phyloP scores from a whole-genome alignment of 805 yeast species.

The Candida tibetensis region DNA sequence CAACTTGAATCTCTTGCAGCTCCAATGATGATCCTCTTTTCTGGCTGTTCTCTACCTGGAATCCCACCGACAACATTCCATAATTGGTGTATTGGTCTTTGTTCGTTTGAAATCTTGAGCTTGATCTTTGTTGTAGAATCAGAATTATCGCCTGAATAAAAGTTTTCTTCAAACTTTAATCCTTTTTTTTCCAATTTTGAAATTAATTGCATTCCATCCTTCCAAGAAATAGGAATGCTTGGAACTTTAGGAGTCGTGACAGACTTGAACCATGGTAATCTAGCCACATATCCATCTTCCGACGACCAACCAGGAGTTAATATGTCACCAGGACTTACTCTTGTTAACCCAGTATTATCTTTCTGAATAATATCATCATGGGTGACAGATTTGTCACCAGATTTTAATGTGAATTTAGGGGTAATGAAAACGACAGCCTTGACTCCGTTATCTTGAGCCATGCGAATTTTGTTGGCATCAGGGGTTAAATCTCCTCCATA shows the following conservation, averaged over 20 bases:
- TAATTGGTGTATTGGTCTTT: slow-evolving; percentile 56
- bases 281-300: slow-evolving; percentile 35
- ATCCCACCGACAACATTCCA: slow-evolving; percentile 81
- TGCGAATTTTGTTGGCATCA: slow-evolving; percentile 34
- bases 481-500: slow-evolving; percentile 46
- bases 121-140: slow-evolving; percentile 17
- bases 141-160: slow-evolving; percentile 24
- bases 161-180: slow-evolving; percentile 25
- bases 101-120: slow-evolving; percentile 35
- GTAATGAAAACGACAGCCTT: slow-evolving; percentile 67
- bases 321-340: slow-evolving; percentile 72
- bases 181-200: slow-evolving; percentile 25
- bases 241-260: slow-evolving; percentile 67
- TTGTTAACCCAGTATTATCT: slow-evolving; percentile 56
- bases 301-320: slow-evolving; percentile 74
- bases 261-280: slow-evolving; percentile 45
- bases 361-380: slow-evolving; percentile 47
- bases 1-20: slow-evolving; percentile 79
- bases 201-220: slow-evolving; percentile 50
- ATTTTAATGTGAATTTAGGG: slow-evolving; percentile 17
- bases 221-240: slow-evolving; percentile 71
- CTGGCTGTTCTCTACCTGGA: slow-evolving; percentile 76
- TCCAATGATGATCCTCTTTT: slow-evolving; percentile 71
- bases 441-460: slow-evolving; percentile 59
- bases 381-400: slow-evolving; percentile 3